A percentile compares a stretch with the other conserved stretches of the same genome.
Conservation (phyloP, 306 rosid species). For the Leucaena leucocephala region DNA sequence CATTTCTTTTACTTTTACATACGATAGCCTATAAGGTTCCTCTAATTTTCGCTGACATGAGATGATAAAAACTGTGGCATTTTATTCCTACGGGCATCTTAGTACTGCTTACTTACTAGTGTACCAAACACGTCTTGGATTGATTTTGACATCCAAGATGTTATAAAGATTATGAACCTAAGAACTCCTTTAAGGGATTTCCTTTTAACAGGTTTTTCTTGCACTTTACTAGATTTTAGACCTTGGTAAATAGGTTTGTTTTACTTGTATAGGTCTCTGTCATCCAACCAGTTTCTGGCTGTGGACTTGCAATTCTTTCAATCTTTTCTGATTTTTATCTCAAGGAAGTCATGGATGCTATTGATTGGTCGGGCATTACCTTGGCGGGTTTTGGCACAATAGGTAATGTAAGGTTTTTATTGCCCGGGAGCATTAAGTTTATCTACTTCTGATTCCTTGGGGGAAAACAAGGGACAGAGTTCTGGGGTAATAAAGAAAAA, state of each 20-base stretch:
- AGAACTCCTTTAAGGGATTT: background rate
- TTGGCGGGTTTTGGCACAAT: constrained; percentile 96
- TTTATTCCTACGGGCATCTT: background rate
- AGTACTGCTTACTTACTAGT: background rate
- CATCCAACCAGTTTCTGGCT: constrained; percentile 96
- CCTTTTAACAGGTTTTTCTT: constrained; percentile 9
- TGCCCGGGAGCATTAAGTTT: constrained; percentile 8
- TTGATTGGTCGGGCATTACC: constrained; percentile 93
- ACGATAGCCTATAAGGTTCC: background rate
- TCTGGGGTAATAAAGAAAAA: background rate
- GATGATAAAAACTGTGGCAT: background rate
- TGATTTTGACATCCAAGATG: background rate
- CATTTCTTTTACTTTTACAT: background rate
- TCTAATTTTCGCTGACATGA: background rate
- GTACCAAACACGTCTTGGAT: background rate
- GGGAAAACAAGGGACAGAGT: background rate
- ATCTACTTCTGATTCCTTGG: constrained; percentile 10
- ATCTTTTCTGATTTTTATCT: constrained; percentile 94
- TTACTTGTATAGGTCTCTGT: constrained; percentile 73
- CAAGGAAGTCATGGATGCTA: constrained; percentile 87
- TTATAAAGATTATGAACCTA: background rate
- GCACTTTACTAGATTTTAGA: background rate
- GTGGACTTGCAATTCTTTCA: constrained; percentile 95
- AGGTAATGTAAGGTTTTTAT: constrained; percentile 78
- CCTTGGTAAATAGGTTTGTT: constrained; percentile 31